Evolutionary conservation across 768 basidiomycete species (phyloP).

Genomic region (Leccinum arenicola): DNA sequence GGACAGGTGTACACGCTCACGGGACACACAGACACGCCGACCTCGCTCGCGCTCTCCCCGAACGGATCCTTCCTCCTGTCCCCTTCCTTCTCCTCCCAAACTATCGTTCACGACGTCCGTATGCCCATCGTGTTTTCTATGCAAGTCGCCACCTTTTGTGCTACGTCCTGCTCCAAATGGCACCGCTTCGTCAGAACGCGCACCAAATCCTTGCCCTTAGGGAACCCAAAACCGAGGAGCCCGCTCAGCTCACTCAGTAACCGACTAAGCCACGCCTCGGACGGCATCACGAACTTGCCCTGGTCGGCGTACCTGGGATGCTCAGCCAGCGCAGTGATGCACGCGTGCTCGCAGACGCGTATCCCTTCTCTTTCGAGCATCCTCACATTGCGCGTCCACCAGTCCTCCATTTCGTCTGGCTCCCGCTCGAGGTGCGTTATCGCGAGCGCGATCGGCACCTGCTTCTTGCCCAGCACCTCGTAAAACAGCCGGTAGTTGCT

Average conservation of each 20-base stretch:
- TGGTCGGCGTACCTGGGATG: slow-evolving; percentile 25
- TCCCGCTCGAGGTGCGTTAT: slow-evolving; percentile 40
- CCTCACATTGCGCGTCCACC: slow-evolving; percentile 30
- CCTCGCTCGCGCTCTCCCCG: slow-evolving; percentile 89
- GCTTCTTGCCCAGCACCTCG: slow-evolving; percentile 37
- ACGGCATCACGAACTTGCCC: slow-evolving; percentile 23
- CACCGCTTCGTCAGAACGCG: slow-evolving; percentile 26
- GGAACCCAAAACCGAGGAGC: slow-evolving; percentile 16
- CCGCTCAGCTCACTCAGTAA: slow-evolving; percentile 19
- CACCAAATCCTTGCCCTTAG: slow-evolving; percentile 19
- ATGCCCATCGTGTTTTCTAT: slow-evolving; percentile 15
- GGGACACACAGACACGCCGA: slow-evolving; percentile 83
- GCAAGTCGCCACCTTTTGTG: slow-evolving; percentile 22
- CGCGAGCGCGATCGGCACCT: slow-evolving; percentile 38
- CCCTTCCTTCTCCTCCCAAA: slow-evolving; percentile 85
- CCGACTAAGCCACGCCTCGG: slow-evolving; percentile 21
- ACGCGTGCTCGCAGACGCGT: slow-evolving; percentile 24
- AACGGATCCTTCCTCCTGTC: slow-evolving; percentile 85
- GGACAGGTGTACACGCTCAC: slow-evolving; percentile 72
- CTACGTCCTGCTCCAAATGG: slow-evolving; percentile 21
- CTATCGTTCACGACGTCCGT: slow-evolving; percentile 87
- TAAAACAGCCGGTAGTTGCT: slow-evolving; percentile 36
- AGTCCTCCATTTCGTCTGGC: slow-evolving; percentile 24
- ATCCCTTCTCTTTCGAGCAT: slow-evolving; percentile 21
- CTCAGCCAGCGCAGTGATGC: slow-evolving; percentile 25